Conservation (phyloP, 2,329 filamentous ascomycete genomes). For the Furcasterigmium sp. region DNA sequence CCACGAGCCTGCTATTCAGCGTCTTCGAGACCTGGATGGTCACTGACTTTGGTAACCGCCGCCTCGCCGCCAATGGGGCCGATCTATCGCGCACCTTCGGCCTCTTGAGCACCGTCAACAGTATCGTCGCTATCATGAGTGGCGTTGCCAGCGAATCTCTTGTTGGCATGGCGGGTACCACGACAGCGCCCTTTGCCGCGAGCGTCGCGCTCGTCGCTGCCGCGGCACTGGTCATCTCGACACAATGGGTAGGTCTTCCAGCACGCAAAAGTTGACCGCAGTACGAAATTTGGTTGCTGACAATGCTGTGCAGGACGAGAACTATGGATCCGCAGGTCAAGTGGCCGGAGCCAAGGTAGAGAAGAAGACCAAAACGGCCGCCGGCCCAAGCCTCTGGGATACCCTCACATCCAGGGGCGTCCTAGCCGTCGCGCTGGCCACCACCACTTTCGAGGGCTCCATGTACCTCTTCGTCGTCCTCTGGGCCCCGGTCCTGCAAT, state of each 20-base stretch:
- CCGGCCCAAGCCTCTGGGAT: conserved; percentile 9
- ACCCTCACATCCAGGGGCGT: conserved; percentile 37
- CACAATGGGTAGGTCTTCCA: conserved; percentile 35
- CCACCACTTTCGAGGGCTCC: conserved; percentile 52
- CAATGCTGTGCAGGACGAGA: conserved; percentile 33
- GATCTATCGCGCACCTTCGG: conserved; percentile 46
- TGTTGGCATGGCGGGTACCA: conserved; percentile 39
- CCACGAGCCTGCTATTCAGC: conserved; percentile 51
- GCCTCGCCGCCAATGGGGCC: conserved; percentile 30
- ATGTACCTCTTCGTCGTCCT: conserved; percentile 59
- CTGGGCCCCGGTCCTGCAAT: conserved; percentile 47
- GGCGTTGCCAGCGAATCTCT: conserved; percentile 47
- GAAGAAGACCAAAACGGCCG: background rate
- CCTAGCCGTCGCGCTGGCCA: conserved; percentile 42
- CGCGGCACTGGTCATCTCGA: conserved; percentile 37
- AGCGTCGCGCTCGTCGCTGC: conserved; percentile 30
- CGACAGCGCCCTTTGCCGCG: conserved; percentile 42
- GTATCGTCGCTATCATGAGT: conserved; percentile 47
- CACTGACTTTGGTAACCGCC: conserved; percentile 42
- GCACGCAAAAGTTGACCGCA: no score
- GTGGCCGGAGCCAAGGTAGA: conserved; percentile 1
- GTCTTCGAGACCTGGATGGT: conserved; percentile 60
- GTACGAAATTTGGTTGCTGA: background rate
- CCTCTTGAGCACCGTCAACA: conserved; percentile 45
- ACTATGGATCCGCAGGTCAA: conserved; percentile 33